Evolutionary conservation across 139 green algal species (phyloP).

Genomic region (Tetradesmus lagerheimii): DNA sequence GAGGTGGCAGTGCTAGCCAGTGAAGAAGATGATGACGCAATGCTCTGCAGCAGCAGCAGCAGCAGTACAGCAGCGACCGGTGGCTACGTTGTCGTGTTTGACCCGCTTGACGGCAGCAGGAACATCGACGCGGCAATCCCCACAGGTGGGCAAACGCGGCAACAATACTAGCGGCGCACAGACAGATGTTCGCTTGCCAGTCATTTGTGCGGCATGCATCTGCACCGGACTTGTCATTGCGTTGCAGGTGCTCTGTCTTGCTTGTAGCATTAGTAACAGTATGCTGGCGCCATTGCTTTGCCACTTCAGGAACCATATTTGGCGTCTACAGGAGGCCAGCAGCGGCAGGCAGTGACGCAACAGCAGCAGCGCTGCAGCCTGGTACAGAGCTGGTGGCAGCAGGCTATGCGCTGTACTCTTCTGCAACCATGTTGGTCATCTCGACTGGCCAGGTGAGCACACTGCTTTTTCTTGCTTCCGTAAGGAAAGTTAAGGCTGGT

Average conservation of each 20-base stretch:
- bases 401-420: conserved; percentile 75
- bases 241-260: too few relatives aligned
- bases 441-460: not conserved
- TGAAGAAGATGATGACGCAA: conserved; percentile 77
- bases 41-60: not conserved
- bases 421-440: conserved; percentile 63
- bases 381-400: conserved; percentile 60
- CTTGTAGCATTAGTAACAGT: too few relatives aligned
- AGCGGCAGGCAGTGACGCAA: not conserved
- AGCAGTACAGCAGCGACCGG: too few relatives aligned
- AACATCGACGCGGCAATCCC: conserved; percentile 82
- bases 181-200: too few relatives aligned
- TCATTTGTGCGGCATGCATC: too few relatives aligned
- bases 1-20: conserved; percentile 65
- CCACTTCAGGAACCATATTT: conserved; percentile 80
- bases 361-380: conserved; percentile 51
- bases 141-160: conserved; percentile 52
- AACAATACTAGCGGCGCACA: not conserved
- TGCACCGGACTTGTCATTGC: too few relatives aligned
- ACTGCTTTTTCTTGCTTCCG: not conserved
- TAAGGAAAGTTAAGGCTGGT: not conserved
- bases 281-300: not conserved
- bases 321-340: conserved; percentile 66
- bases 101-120: conserved; percentile 80
- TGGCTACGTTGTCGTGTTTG: conserved; percentile 73